These are phyloP conservation scores for Sarocladium oryzae DNA, from an alignment of 2,329 filamentous ascomycete genomes.

Conservation along the genomic window DNA sequence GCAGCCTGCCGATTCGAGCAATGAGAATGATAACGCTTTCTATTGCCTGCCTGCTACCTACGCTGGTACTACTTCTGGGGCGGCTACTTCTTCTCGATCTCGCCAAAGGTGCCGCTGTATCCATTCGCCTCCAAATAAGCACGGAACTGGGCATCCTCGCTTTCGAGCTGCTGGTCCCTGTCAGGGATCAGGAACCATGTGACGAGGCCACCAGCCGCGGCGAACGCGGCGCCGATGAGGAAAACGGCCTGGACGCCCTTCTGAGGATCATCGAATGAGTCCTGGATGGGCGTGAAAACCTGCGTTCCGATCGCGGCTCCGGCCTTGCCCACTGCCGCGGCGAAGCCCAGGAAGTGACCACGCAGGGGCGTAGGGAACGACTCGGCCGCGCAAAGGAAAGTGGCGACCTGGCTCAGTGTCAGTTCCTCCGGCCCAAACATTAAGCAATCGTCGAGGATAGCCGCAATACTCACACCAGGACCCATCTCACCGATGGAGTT, in stretches of 20 bases:
- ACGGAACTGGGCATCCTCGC: constrained; percentile 15
- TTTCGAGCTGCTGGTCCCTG: constrained; percentile 15
- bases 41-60: too few species aligned
- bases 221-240: constrained; percentile 21
- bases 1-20: too few species aligned
- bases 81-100: background rate
- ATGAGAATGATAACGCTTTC: too few species aligned
- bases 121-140: constrained; percentile 16
- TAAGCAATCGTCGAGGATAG: background rate
- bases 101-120: constrained; percentile 13
- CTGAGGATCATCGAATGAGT: constrained; percentile 15
- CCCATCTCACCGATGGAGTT: constrained; percentile 24
- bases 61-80: too few species aligned
- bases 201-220: constrained; percentile 17
- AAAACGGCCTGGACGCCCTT: constrained; percentile 21
- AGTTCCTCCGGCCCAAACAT: too few species aligned
- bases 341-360: constrained; percentile 43
- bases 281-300: constrained; percentile 16
- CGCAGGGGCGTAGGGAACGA: constrained; percentile 43
- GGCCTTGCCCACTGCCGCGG: constrained; percentile 43
- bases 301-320: constrained; percentile 43
- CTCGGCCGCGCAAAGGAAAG: constrained; percentile 43
- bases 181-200: constrained; percentile 22
- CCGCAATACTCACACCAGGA: constrained; percentile 39
- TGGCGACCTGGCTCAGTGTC: constrained; percentile 23